A percentile compares a stretch with the other conserved stretches of the same genome.
Evolutionary conservation across 225 moss, liverwort and hornwort species (phyloP).

Genomic region (Polytrichum formosum): DNA sequence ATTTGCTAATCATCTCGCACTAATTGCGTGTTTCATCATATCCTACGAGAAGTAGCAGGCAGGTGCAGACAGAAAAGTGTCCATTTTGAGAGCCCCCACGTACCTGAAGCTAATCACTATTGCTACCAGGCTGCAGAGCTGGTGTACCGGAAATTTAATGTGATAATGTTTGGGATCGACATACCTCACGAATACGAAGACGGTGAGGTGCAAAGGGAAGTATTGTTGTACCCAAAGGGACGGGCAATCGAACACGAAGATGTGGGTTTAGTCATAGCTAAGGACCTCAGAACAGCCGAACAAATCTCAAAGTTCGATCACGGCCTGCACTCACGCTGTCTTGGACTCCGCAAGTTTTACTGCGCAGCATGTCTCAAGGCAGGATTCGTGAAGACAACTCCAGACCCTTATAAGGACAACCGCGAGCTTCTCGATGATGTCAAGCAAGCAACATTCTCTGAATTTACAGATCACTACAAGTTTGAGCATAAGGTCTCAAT

Average conservation of each 20-base stretch:
- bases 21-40: too few relatives aligned
- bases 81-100: too few relatives aligned
- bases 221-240: constrained; percentile 12
- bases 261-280: constrained; percentile 16
- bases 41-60: too few relatives aligned
- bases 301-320: constrained; percentile 6
- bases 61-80: too few relatives aligned
- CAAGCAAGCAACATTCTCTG: neutral
- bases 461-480: neutral
- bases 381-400: neutral
- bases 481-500: constrained; percentile 41
- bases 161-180: constrained; percentile 14
- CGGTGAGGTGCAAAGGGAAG: constrained; percentile 1
- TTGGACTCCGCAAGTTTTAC: constrained; percentile 2
- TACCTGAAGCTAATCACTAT: too few relatives aligned
- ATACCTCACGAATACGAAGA: constrained; percentile 8
- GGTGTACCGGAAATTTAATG: constrained; percentile 6
- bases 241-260: constrained; percentile 5
- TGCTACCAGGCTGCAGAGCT: constrained; percentile 9
- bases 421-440: neutral
- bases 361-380: constrained; percentile 1
- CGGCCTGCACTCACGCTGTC: neutral
- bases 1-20: too few relatives aligned
- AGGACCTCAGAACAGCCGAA: constrained; percentile 7
- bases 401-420: neutral